Evolutionary conservation across 2,329 filamentous ascomycete species (phyloP).

Genomic region (Helminthosporium solani): DNA sequence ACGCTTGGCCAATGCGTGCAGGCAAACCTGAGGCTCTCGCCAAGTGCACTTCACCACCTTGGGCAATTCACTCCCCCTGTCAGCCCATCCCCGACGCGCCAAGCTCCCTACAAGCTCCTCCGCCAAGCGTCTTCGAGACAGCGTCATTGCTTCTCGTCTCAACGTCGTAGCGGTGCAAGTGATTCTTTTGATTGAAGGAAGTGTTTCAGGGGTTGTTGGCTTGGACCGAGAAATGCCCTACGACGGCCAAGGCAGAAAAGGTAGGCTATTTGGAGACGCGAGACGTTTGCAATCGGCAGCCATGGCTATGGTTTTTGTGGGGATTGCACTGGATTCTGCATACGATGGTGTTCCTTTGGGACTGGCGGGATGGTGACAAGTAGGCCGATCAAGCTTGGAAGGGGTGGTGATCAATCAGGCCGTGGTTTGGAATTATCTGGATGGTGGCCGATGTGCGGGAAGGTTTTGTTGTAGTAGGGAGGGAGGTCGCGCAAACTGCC

Average conservation of each 20-base stretch:
- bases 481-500: too few species aligned
- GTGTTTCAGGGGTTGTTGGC: background rate
- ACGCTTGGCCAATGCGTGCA: constrained; percentile 8
- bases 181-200: background rate
- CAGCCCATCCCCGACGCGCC: constrained; percentile 4
- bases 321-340: constrained; percentile 2
- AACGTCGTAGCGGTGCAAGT: background rate
- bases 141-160: background rate
- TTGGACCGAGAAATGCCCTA: background rate
- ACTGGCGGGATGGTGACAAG: background rate
- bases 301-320: constrained; percentile 1
- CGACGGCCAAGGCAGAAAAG: background rate
- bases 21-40: constrained; percentile 3
- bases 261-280: background rate
- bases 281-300: constrained; percentile 6
- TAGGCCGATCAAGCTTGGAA: background rate
- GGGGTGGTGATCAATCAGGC: background rate
- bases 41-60: constrained; percentile 3
- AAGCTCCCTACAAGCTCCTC: constrained; percentile 3
- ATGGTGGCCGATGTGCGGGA: too few species aligned
- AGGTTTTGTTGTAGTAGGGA: too few species aligned
- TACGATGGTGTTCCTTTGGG: background rate
- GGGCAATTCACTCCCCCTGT: constrained; percentile 1
- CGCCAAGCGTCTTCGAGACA: constrained; percentile 1
- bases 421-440: background rate